Evolutionary conservation across 2,329 filamentous ascomycete species (phyloP), one percentile per base, ranked within the genome.

Genomic region (Colletotrichum echinochloae): DNA sequence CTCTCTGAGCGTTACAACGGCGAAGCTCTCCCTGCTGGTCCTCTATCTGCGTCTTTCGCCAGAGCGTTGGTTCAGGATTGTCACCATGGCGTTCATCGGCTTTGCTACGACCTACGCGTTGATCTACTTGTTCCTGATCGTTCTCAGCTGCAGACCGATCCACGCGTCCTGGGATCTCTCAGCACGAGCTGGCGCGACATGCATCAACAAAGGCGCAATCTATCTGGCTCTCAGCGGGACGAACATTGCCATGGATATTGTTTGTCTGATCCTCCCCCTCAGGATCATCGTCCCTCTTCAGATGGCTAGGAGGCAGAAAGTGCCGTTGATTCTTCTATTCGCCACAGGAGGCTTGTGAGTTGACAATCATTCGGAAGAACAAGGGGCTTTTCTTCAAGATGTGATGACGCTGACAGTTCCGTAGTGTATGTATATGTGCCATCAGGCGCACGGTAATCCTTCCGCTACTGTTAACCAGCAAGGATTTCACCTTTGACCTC

Each of bases 71-170:
- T 79, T 80, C 66, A 77, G 77, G 11, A 75, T 72, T 37, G 72
- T 79, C n/a, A 78, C 80, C 18, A 59, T 76, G 26, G 60, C 74
- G 8, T 73, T 81, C 33, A 77, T 76, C 1, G 70, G 66, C 12
- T 35, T 81, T 37, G 76, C 81, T 39, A 73, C 76, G 18, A 48
- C 78, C 28, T 78, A 78, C 64, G 73, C 75, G 12, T 70, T 81
- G 30, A 72, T 80, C 5, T 70, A 67, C 30, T 35, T 54, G 5
- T 46, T 67, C 12, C 44, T 67, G 3, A 57, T 83, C 11, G 72
- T 74, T 7, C 30, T 72, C 30, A 37, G 70, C 35, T 72, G 70
- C 39, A 41, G 57, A 1, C 70, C 70, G 1, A 62, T 66, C 26
- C 28, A 60, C 7, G 71, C 71, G 8, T 64, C 67, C 1, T 72